Evolutionary conservation across 2,329 filamentous ascomycete genomes (phyloP), one percentile per base, ranked within the genome.

Genomic region (Emmonsiellopsis sp.): DNA sequence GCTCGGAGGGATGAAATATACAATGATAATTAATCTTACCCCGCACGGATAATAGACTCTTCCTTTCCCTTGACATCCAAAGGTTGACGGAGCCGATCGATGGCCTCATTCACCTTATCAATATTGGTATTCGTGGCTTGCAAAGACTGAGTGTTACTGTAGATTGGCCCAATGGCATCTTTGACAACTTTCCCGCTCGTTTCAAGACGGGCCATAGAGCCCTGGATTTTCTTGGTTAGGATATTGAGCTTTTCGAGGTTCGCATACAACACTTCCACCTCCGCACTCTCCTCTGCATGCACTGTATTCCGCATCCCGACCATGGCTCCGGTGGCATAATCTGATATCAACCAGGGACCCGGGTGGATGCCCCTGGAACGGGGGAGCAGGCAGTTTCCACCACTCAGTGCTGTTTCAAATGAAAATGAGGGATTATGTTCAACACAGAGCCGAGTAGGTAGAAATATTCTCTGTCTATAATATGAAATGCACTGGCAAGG

Each of bases 201-300:
- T 63, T 97, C 90, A 35, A 98, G 78, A 53, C 91, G 82, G 38
- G 83, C 81, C 61, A 96, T 79, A 50, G 89, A 95, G 31, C 87
- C 86, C 70, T 95, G 87, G 53, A 98, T 96, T 76, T 95, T 95
- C 76, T 93, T 95, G 34, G 90, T 95, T 67, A 97, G 80, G 65
- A 89, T 83, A 56, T 90, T 86, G 62, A 94, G 94, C 79, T 95
- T 97, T 63, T 94, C 89, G 57, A 97, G 82, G 60, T 83, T 83
- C 53, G 82, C 81, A 59, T 79, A 80, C 26, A 85, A 70, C 52
- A 85, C 82, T 67, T 85, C 82, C 42, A 85, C 82, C 69, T 85
- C 82, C 6, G 82, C 82, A 65, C 80, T 81, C 72, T 85, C 82
- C 71, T 85, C 82, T 37, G 80, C 80, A 66, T 80, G 80, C 38